Evolutionary conservation across 1,284 basidiomycete genomes (phyloP).

Genomic region (Ceratobasidium sp.): DNA sequence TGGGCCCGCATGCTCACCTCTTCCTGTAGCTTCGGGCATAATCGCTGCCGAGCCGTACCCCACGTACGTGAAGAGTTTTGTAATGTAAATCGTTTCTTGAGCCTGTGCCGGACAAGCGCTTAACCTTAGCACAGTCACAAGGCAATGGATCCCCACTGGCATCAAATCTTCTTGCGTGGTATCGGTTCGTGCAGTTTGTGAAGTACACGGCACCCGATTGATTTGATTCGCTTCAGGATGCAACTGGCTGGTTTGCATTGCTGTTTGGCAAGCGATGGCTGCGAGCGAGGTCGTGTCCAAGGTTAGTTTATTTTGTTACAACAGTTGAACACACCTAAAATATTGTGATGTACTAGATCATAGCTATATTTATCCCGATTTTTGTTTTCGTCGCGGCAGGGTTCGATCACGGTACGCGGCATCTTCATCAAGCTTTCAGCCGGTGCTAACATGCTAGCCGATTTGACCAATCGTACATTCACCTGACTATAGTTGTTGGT

Average conservation of each 20-base stretch:
- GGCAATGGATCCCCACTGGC: conserved; percentile 74
- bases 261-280: conserved; percentile 83
- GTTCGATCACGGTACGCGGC: conserved; percentile 74
- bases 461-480: conserved; percentile 60
- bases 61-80: conserved; percentile 66
- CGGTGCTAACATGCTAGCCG: conserved; percentile 22
- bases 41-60: conserved; percentile 71
- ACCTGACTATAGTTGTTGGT: conserved; percentile 51
- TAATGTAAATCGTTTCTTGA: conserved; percentile 62
- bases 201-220: not conserved
- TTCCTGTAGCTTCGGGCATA: conserved; percentile 66
- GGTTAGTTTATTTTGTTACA: conserved; percentile 55
- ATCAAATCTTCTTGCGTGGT: conserved; percentile 80
- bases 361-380: conserved; percentile 81
- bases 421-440: not conserved
- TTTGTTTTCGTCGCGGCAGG: conserved; percentile 81
- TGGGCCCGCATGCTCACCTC: conserved; percentile 20
- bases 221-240: conserved; percentile 60
- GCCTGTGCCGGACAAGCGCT: not conserved
- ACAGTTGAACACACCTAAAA: not conserved
- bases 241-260: conserved; percentile 83
- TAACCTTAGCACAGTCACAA: conserved; percentile 63
- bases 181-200: conserved; percentile 60
- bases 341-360: conserved; percentile 61
- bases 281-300: conserved; percentile 81